Evolutionary conservation across 768 basidiomycete genomes (phyloP).

Genomic region (Mycena haematopus): DNA sequence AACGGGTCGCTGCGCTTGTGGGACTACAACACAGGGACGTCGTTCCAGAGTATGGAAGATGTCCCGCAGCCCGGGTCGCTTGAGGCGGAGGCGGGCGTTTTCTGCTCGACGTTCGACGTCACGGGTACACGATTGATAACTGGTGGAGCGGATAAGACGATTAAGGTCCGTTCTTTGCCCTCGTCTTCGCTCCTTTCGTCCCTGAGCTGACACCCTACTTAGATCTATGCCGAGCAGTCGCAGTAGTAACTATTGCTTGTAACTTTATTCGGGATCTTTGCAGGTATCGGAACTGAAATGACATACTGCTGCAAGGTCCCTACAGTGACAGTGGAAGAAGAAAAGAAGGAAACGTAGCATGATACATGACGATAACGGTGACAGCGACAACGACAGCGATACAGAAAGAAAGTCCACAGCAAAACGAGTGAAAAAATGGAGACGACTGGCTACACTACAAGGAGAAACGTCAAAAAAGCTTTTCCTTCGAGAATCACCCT

Average conservation of each 20-base stretch:
- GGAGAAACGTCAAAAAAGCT: background rate
- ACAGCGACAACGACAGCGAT: background rate
- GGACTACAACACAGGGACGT: constrained; percentile 87
- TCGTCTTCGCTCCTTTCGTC: too few relatives aligned
- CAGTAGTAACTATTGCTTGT: constrained; percentile 40
- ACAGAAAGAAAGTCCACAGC: background rate
- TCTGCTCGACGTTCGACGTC: constrained; percentile 96
- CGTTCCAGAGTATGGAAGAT: constrained; percentile 91
- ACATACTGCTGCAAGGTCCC: background rate
- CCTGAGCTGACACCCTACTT: background rate
- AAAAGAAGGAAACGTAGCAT: background rate
- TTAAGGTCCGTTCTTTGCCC: constrained; percentile 70
- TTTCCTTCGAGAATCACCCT: constrained; percentile 39
- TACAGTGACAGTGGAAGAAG: background rate
- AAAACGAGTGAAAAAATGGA: background rate
- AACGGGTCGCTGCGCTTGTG: constrained; percentile 92
- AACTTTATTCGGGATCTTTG: too few relatives aligned
- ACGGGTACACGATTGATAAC: constrained; percentile 70
- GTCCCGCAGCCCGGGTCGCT: constrained; percentile 97
- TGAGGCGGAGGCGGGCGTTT: constrained; percentile 95
- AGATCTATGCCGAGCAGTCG: constrained; percentile 77
- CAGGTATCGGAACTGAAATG: constrained; percentile 3
- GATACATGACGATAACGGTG: background rate
- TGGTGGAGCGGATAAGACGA: constrained; percentile 98
- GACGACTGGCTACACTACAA: background rate